Base-by-base conservation (phyloP, 2,329 filamentous ascomycete species). In the Fusarium sulawesiense region DNA sequence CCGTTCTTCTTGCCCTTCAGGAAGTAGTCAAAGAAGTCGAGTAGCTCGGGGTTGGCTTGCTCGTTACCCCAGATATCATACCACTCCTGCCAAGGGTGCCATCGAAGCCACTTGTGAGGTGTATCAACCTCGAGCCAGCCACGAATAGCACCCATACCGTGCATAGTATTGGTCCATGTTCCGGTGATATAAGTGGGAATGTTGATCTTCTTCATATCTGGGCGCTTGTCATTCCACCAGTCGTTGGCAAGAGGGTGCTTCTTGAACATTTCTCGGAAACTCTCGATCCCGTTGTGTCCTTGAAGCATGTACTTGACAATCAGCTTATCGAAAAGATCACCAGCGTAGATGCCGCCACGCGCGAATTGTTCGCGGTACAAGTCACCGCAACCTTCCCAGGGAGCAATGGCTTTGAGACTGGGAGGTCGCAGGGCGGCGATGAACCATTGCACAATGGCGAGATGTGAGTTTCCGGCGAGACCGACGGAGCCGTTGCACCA, bases 1-100 rank as follows among this genome's bases (percentile, higher is more conserved):
- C 51, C 51, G 0, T 64, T 64, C 1, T 58, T 34, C n/a, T 64
- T 64, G 0, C 21, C 45, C 9, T 64, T 58, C 0, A 64, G 45
- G n/a, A 64, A 64, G 1, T 50, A 42, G 3, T 64, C 61, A 2
- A 64, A 64, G 3, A 64, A 64, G 1, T 50, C 40, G 0, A 64
- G 12, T 0, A 64, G 1, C 13, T 64, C 61, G 0, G 23, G 21
- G 0, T 47, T 58, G 3, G 61, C 61, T 23, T 64, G 50, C 2
- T 64, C 30, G 0, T 64, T 64, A 0, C 61, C 61, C 61, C 61
- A 64, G 1, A 64, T 49, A 2, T 64, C 61, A 34, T 64, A 64
- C 61, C 60, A 64, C n/a, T 64, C 61, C 16, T 64, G 61, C 61
- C 61, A 64, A 13, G 61, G 61, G 0, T 64, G 61, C 6, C 56